phyloP scores from a whole-genome alignment of 73 alveolate species.

The Paramecium primaurelia region DNA sequence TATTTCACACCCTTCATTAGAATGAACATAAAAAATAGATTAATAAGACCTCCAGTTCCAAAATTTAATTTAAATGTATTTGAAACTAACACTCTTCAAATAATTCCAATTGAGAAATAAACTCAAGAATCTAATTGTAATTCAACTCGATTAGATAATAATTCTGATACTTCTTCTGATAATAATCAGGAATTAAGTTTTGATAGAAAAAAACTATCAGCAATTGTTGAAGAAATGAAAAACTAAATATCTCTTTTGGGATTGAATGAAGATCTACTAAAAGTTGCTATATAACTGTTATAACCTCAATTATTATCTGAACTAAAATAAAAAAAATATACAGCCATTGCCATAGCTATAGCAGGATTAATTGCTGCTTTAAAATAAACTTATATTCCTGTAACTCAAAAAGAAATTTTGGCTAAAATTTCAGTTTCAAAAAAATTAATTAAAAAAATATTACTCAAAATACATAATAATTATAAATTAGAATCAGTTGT shows the following conservation, averaged over 20 bases:
- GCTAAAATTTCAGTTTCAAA: conserved; percentile 29
- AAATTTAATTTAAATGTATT: conserved; percentile 8
- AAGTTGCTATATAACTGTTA: not conserved
- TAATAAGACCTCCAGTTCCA: conserved; percentile 48
- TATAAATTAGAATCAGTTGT: not conserved
- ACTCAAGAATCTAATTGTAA: not conserved
- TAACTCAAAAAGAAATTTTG: not conserved
- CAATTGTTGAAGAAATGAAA: conserved; percentile 3
- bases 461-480: not conserved
- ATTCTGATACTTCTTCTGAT: not conserved
- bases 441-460: conserved; percentile 19
- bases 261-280: conserved; percentile 1
- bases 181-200: not conserved
- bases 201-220: not conserved
- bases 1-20: not conserved
- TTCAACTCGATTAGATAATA: not conserved
- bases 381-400: not conserved
- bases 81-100: not conserved
- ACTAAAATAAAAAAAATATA: not conserved
- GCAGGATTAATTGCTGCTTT: not conserved
- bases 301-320: not conserved
- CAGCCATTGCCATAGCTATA: not conserved
- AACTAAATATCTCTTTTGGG: not conserved
- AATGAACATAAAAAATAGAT: not conserved
- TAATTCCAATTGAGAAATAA: not conserved